Evolutionary conservation across 305 asterid species (phyloP).

Genomic region (Striga hermonthica): DNA sequence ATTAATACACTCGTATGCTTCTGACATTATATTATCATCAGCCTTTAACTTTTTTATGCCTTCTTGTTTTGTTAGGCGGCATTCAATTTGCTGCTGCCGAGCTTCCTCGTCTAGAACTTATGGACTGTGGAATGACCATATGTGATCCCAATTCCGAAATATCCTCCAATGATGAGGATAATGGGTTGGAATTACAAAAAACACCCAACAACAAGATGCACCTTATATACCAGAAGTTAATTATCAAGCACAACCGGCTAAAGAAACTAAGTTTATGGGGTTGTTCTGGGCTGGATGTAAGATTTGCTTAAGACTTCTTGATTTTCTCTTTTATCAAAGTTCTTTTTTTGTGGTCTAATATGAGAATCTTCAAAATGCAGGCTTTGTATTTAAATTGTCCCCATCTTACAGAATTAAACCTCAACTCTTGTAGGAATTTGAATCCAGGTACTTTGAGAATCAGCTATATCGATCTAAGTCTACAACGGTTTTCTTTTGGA

Average conservation of each 20-base stretch:
- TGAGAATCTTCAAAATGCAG: conserved; percentile 42
- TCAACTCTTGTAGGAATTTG: conserved; percentile 78
- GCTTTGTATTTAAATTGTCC: conserved; percentile 85
- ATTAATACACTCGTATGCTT: neutral
- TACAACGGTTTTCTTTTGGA: neutral
- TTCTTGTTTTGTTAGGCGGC: conserved; percentile 57
- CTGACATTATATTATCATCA: neutral
- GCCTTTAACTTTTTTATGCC: conserved; percentile 10
- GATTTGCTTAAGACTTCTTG: conserved; percentile 27
- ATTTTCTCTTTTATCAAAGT: neutral
- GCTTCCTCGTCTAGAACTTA: conserved; percentile 70
- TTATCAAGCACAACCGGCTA: conserved; percentile 79
- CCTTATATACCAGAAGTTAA: conserved; percentile 75
- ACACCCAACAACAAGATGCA: conserved; percentile 59
- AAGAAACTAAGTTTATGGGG: conserved; percentile 98
- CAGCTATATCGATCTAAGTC: neutral
- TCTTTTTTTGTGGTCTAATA: conserved; percentile 27
- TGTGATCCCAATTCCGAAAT: conserved; percentile 55
- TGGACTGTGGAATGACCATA: conserved; percentile 97
- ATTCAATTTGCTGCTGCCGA: conserved; percentile 95
- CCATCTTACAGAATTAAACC: conserved; percentile 69
- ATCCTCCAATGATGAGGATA: conserved; percentile 37
- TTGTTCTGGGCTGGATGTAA: conserved; percentile 93
- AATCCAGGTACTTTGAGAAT: conserved; percentile 59
- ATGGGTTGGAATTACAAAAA: conserved; percentile 39